Percentiles rank a stretch among this genome's conserved stretches.
Conservation (phyloP, 2,329 filamentous ascomycete genomes). For the Cladophialophora immunda region DNA sequence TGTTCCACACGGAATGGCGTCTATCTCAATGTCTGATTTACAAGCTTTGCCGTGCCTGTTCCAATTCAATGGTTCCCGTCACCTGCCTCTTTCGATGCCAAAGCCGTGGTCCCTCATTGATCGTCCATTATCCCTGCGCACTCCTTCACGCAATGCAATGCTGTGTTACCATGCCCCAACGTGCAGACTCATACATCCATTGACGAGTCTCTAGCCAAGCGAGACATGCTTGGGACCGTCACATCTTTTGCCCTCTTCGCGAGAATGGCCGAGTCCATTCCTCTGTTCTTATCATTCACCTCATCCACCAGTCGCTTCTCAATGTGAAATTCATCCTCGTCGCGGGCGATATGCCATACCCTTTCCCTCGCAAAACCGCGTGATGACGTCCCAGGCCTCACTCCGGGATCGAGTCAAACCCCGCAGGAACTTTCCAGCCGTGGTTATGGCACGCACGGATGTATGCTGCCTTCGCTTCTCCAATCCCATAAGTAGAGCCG, state of each 20-base stretch:
- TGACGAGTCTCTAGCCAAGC: neutral
- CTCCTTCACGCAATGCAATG: neutral
- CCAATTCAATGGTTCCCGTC: neutral
- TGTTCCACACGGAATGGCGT: neutral
- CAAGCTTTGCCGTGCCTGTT: neutral
- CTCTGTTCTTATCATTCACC: neutral
- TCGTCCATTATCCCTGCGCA: neutral
- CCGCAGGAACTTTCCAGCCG: slow-evolving; percentile 75
- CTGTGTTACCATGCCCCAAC: neutral
- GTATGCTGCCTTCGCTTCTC: slow-evolving; percentile 78
- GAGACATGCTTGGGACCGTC: neutral
- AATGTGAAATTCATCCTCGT: neutral
- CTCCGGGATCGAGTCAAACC: slow-evolving; percentile 55
- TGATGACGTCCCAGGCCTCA: neutral
- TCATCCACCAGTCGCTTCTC: neutral
- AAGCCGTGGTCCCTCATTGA: neutral
- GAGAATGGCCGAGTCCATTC: neutral
- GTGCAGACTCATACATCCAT: neutral
- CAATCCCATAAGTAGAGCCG: slow-evolving; percentile 67
- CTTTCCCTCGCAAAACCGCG: neutral
- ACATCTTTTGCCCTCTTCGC: neutral
- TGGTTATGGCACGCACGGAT: slow-evolving; percentile 72
- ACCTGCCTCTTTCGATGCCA: neutral
- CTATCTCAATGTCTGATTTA: neutral
- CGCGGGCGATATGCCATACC: neutral